Base-by-base conservation (phyloP, 225 moss, liverwort and hornwort genomes). In the Straminergon stramineum region DNA sequence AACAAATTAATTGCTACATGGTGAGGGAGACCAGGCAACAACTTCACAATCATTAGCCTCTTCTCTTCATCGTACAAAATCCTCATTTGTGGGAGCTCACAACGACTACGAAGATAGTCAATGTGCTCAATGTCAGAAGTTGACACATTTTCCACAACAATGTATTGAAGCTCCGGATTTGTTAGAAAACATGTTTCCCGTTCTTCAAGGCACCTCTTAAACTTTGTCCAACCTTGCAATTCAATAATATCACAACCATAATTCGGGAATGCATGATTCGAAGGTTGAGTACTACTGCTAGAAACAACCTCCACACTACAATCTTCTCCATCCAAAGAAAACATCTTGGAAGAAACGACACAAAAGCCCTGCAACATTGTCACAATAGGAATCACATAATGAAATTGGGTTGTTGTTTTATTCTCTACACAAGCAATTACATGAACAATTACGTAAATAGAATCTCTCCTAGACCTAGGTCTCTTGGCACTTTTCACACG, bases 101-200 rank as follows among this genome's bases (percentile, higher is more conserved):
- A 15, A 24, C 1, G 2, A 28, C 28, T 27, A 45, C 3, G 1
- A 73, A 45, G 45, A 17, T 45, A 17, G 17, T 74, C 45, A 74
- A 74, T 73, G 27, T 15, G 17, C 17, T 28, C 17, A 73, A 17
- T 7, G 45, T 74, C 28, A 17, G 2, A 1, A 28, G 3, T 10
- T 74, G 74, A 43, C 45, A 45, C 74, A 74, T 45, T 45, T 4
- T 45, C 17, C 4, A 74, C 74, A 43, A 6, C 2, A 5, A 73
- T 1, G 1, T 74, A 45, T 0, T 45, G 10, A 74, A 28, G 28
- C 28, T 74, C 10, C 0, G 4, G 3, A 17, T 74, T 16, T 6
- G 10, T 10, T 6, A 28, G 17, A 28, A 74, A 69, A 13, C 2
- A 2, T n/a, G 22, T 69, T 0, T 4, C 69, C 7, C 0, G 4